Base-by-base conservation (phyloP, 129 eudicot species). In the Scalesia atractyloides region DNA sequence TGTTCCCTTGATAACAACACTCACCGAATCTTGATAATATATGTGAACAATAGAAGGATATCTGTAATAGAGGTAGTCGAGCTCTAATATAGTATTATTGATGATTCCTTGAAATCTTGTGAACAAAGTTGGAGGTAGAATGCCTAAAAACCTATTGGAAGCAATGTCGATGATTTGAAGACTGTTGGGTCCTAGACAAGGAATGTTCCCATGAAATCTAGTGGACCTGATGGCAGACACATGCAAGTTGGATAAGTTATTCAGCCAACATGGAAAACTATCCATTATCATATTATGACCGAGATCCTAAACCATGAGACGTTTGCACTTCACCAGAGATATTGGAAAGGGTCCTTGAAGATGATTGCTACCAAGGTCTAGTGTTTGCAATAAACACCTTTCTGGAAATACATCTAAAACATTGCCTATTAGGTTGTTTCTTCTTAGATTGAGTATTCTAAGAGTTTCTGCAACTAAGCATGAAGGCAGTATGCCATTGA, bases 111-210 rank as follows among this genome's bases (percentile, higher is more conserved):
- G 54, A 75, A 71, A 67, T 18, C 61, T 30, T 56, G 66, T 47
- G 51, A 77, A 76, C 13, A 47, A 43, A 20, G 34, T 22, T 60
- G 76, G 66, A 36, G 68, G 66, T 53, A 82, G 46, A 37, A 30
- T 39, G 60, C 82, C 76, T 8, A 52, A 66, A 51, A 82, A 77
- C 44, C 46, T 18, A 51, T 77, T 82, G 59, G 54, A 73, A 72
- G 86, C 59, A 22, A 77, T 50, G 76, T 77, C 86, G 2, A 79
- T 37, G 50, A 83, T 83, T 66, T 83, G 82, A 17, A 79, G 72
- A 54, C 22, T 68, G 13, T 52, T 41, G n/a, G 19, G n/a, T n/a
- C n/a, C n/a, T n/a, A 9, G 60, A 67, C 82, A 79, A 0, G 17
- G 52, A 13, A 83, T 73, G 64, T 59, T 50, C 19, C 83, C 83